Conservation (phyloP, 352 stramenopile genomes). For the Globisporangium cystogenes region DNA sequence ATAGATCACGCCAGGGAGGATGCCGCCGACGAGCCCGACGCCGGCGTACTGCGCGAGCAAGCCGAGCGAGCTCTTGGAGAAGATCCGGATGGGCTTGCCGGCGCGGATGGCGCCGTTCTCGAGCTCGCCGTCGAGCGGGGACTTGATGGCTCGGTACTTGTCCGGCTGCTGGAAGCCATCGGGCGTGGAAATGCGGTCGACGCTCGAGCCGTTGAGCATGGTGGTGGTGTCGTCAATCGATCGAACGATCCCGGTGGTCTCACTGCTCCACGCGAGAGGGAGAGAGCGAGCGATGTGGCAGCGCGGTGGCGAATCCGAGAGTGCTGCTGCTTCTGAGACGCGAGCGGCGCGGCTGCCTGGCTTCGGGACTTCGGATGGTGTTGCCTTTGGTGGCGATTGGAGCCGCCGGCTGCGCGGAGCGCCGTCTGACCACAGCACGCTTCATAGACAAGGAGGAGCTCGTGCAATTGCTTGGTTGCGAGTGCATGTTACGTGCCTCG, state of each 20-base stretch:
- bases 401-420: background rate
- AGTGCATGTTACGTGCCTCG: too few species aligned
- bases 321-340: background rate
- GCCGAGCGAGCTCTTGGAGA: constrained; percentile 24
- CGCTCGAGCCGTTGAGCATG: background rate
- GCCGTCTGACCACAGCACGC: background rate
- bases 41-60: constrained; percentile 48
- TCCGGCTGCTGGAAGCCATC: background rate
- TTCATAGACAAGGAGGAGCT: background rate
- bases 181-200: constrained; percentile 4
- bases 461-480: too few species aligned
- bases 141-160: constrained; percentile 11
- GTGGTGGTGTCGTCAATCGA: too few species aligned
- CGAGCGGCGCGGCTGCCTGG: background rate
- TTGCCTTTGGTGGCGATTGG: background rate
- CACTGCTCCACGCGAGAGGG: too few species aligned
- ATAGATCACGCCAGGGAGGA: constrained; percentile 44
- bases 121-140: constrained; percentile 10
- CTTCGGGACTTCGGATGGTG: background rate
- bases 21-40: constrained; percentile 44
- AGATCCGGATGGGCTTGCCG: constrained; percentile 23
- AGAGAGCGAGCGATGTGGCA: background rate
- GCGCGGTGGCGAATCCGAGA: background rate
- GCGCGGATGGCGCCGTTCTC: constrained; percentile 27
- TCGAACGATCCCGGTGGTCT: too few species aligned